Base-by-base conservation (phyloP, 345 rosid species). In the Arabis alpina region DNA sequence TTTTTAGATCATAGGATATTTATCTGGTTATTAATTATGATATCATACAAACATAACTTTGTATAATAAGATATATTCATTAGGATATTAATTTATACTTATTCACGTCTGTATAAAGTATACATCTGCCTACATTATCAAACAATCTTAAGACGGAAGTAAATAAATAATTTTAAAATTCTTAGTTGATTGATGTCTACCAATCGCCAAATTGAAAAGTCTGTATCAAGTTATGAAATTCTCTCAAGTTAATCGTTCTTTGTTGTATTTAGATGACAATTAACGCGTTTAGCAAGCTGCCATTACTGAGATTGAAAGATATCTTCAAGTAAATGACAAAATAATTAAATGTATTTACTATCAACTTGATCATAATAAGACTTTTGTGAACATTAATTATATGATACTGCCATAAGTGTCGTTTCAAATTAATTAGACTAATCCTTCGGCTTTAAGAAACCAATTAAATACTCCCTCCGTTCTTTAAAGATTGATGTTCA, bases 201-300 rank as follows among this genome's bases (percentile, higher is more conserved):
- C 37, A 52, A 61, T 61, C 52, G 8, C 34, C 45, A 71, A 30
- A 24, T 11, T 53, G 14, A 43, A 71, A 53, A 53, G 45, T 61
- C 24, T 61, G 25, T 61, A 19, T 40, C 12, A 34, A 42, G 12
- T 71, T 23, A 42, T 34, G 54, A 12, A 71, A 3, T 16, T 51
- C 24, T 32, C 36, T 51, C 45, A 42, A 61, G 27, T 53, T 42
- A 52, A 34, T 59, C 47, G 39, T 69, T 48, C 8, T 23, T 25
- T 43, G 64, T 25, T 25, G 41, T 47, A 57, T 36, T 9, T 60
- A 41, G 19, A 59, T 49, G 61, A 60, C 59, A 61, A 60, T 61
- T 51, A 71, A 71, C 44, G 68, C 47, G 44, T 61, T 61, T 8
- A 42, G 15, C 53, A 61, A 70, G 61, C 68, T 61, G 47, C 10